A percentile compares a stretch with the other conserved stretches of the same genome.
phyloP scores from a whole-genome alignment of 2,329 filamentous ascomycete genomes.

The Ophiocordyceps sinensis region DNA sequence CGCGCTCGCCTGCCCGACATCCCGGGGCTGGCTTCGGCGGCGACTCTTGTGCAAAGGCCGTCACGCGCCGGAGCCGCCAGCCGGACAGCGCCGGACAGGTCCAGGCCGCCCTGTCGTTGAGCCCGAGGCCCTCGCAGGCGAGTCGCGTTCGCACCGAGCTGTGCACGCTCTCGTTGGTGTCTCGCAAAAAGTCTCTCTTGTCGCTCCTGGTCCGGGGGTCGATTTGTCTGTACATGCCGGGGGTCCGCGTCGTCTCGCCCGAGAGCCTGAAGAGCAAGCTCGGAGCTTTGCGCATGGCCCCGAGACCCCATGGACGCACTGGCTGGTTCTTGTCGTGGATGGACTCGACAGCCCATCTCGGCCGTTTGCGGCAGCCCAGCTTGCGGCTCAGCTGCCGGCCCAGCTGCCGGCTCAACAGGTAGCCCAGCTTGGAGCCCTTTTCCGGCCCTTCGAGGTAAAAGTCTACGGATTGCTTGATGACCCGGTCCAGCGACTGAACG shows the following conservation, averaged over 20 bases:
- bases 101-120: conserved; percentile 34
- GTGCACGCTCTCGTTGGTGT: conserved; percentile 42
- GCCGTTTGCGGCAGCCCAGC: conserved; percentile 1
- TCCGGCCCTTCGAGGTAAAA: conserved; percentile 14
- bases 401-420: neutral
- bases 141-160: conserved; percentile 39
- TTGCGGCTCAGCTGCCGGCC: neutral
- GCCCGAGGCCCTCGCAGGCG: conserved; percentile 31
- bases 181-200: conserved; percentile 25
- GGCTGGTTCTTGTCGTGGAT: conserved; percentile 33
- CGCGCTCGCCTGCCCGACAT: conserved; percentile 3
- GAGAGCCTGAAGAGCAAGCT: conserved; percentile 28
- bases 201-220: conserved; percentile 23
- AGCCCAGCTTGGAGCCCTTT: neutral
- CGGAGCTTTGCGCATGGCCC: conserved; percentile 23
- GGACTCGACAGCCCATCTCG: conserved; percentile 30
- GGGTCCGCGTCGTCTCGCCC: conserved; percentile 27
- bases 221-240: conserved; percentile 31
- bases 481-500: conserved; percentile 22
- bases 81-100: conserved; percentile 26
- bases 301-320: conserved; percentile 32
- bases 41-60: neutral
- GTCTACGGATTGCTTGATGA: conserved; percentile 19
- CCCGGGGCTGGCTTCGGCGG: too few relatives aligned
- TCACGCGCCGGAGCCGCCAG: conserved; percentile 27